phyloP scores from a whole-genome alignment of 192 early-diverging fungal species.

The Neocallimastix lanati region DNA sequence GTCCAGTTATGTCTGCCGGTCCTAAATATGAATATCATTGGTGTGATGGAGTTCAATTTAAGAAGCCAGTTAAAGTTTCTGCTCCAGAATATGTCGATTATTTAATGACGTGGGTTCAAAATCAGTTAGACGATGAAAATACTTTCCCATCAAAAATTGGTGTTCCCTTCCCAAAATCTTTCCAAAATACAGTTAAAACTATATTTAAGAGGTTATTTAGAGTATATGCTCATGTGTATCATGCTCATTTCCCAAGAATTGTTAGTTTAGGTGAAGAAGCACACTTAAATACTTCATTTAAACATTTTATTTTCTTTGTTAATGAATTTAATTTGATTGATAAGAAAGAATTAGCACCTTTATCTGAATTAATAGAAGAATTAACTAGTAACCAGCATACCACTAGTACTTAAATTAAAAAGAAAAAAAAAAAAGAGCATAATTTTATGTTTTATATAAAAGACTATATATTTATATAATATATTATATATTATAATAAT shows the following conservation, averaged over 20 bases:
- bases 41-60: constrained; percentile 63
- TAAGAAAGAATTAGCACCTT: constrained; percentile 28
- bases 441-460: no score
- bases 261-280: constrained; percentile 60
- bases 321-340: constrained; percentile 67
- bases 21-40: constrained; percentile 67
- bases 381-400: background rate
- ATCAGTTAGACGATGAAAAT: constrained; percentile 65
- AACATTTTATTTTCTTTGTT: constrained; percentile 84
- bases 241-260: constrained; percentile 60
- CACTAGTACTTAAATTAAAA: no score
- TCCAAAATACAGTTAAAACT: constrained; percentile 40
- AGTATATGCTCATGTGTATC: constrained; percentile 87
- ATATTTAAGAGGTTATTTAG: constrained; percentile 79
- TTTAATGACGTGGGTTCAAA: constrained; percentile 59
- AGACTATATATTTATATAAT: no score
- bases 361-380: constrained; percentile 24
- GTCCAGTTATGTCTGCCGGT: constrained; percentile 84
- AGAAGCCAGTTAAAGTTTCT: constrained; percentile 70
- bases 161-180: constrained; percentile 52
- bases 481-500: no score
- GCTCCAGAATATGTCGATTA: constrained; percentile 80
- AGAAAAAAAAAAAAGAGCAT: no score
- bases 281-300: constrained; percentile 86
- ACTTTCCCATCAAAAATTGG: constrained; percentile 72